Base-by-base conservation (phyloP, 495 filamentous ascomycete genomes). In the Thozetella sp. region DNA sequence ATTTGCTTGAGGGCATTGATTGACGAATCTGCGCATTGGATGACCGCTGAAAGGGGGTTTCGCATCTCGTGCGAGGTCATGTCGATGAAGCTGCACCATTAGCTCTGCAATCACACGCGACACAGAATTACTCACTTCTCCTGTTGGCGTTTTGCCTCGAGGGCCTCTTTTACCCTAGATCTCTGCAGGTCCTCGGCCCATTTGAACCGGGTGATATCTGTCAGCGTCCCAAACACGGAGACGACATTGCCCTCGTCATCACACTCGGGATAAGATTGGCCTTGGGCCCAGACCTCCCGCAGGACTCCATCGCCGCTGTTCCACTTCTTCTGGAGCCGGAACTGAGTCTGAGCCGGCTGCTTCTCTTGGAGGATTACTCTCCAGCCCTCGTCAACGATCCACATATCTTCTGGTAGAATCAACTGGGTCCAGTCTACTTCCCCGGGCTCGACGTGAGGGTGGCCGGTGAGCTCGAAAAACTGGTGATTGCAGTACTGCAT, bases 31-130 rank as follows among this genome's bases (percentile, higher is more conserved):
- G 88, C 86, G 66, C 89, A 93, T 71, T 93, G 90, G 26, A 93
- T 72, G 51, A 94, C 92, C 9, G 91, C 91, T 46, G 84, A 89
- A 10, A 95, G 77, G 1, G 92, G 92, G 60, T 95, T 96, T 11
- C 91, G 84, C 79, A 95, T 91, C 66, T 96, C 91, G 65, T 96
- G 92, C 60, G 88, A 91, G 6, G 90, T 93, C 61, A 93, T 94
- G 68, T 94, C 91, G 65, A 95, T 93, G 71, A 94, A 96, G 59
- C 30, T 37, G 30, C 30, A 6, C 17, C 6, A 17, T 6, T 37
- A 37, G 30, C 17, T 37, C n/a, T n/a, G n/a, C n/a, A n/a, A n/a
- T n/a, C n/a, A n/a, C 30, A 17, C 30, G 6, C 30, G 17, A 6
- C 30, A 37, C 6, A 37, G 30, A 17, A 17, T 17, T 17, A 37